Evolutionary conservation across 2,329 filamentous ascomycete genomes (phyloP).

Genomic region (Orbilia javanica): DNA sequence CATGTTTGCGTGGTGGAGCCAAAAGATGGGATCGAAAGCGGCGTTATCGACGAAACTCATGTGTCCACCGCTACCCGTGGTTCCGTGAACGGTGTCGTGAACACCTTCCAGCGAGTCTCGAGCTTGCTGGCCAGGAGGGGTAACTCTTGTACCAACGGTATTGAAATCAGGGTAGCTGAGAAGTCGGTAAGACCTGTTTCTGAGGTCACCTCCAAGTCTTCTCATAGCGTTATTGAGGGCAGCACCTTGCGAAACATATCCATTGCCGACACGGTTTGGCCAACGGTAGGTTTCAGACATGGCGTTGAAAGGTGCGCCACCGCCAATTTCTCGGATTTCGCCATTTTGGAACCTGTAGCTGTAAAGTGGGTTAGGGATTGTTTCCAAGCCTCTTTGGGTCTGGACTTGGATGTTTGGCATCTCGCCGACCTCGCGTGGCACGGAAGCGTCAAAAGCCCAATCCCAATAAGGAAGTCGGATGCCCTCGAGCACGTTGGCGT

Average conservation of each 20-base stretch:
- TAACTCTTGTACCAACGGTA: slow-evolving; percentile 76
- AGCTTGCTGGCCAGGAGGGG: slow-evolving; percentile 4
- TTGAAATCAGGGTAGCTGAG: slow-evolving; percentile 78
- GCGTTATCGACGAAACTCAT: slow-evolving; percentile 77
- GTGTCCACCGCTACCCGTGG: slow-evolving; percentile 41
- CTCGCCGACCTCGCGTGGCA: slow-evolving; percentile 59
- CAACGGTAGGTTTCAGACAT: slow-evolving; percentile 40
- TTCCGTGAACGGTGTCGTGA: slow-evolving; percentile 56
- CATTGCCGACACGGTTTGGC: slow-evolving; percentile 17
- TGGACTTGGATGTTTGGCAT: slow-evolving; percentile 67
- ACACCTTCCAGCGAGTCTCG: slow-evolving; percentile 51
- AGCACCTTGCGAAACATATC: slow-evolving; percentile 37
- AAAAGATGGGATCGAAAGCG: slow-evolving; percentile 82
- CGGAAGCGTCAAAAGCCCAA: slow-evolving; percentile 67
- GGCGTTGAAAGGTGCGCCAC: slow-evolving; percentile 29
- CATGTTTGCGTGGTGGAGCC: slow-evolving; percentile 79
- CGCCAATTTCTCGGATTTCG: slow-evolving; percentile 62
- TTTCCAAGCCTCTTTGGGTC: slow-evolving; percentile 71
- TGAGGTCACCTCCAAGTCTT: slow-evolving; percentile 33
- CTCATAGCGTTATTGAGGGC: slow-evolving; percentile 38
- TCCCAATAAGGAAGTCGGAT: slow-evolving; percentile 69
- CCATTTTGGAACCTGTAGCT: slow-evolving; percentile 71
- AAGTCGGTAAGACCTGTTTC: slow-evolving; percentile 75
- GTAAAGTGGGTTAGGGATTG: slow-evolving; percentile 74
- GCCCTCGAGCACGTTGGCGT: slow-evolving; percentile 67